phyloP scores from a whole-genome alignment of 1,284 basidiomycete genomes.

The Pascua sp. region DNA sequence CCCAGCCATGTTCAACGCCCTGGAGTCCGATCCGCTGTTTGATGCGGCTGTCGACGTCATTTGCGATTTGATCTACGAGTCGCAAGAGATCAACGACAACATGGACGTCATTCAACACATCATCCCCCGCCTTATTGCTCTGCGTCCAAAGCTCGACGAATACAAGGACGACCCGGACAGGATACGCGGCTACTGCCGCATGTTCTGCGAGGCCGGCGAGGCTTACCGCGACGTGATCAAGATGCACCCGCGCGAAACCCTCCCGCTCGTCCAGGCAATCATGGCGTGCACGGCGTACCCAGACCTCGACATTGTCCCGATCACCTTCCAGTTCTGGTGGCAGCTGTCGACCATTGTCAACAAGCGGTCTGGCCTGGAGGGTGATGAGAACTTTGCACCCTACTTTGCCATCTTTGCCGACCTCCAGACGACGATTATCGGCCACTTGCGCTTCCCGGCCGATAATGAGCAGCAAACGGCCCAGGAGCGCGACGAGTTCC shows the following conservation, averaged over 20 bases:
- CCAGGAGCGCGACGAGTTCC: slow-evolving; percentile 90
- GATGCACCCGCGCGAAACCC: slow-evolving; percentile 82
- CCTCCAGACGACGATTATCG: slow-evolving; percentile 82
- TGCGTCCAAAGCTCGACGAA: slow-evolving; percentile 61
- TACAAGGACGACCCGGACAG: slow-evolving; percentile 75
- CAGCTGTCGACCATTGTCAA: slow-evolving; percentile 77
- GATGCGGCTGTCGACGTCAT: slow-evolving; percentile 88
- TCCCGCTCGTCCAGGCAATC: slow-evolving; percentile 91
- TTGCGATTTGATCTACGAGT: slow-evolving; percentile 95
- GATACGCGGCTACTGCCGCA: slow-evolving; percentile 82
- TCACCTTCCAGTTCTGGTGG: slow-evolving; percentile 99
- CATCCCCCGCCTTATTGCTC: slow-evolving; percentile 72
- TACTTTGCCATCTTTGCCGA: slow-evolving; percentile 78
- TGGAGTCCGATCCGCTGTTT: slow-evolving; percentile 80
- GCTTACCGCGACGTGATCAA: slow-evolving; percentile 87
- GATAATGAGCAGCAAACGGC: slow-evolving; percentile 69
- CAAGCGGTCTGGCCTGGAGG: slow-evolving; percentile 25
- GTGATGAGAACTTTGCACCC: slow-evolving; percentile 30
- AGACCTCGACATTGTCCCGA: slow-evolving; percentile 93
- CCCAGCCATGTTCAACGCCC: slow-evolving; percentile 73
- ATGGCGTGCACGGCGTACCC: slow-evolving; percentile 88
- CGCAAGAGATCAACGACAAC: slow-evolving; percentile 94
- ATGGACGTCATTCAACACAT: slow-evolving; percentile 83
- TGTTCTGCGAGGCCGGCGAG: slow-evolving; percentile 95
- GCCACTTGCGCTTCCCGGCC: slow-evolving; percentile 86